These are phyloP conservation scores for Voacanga thouarsii DNA, from an alignment of 257 asterid genomes.

Conservation along the genomic window DNA sequence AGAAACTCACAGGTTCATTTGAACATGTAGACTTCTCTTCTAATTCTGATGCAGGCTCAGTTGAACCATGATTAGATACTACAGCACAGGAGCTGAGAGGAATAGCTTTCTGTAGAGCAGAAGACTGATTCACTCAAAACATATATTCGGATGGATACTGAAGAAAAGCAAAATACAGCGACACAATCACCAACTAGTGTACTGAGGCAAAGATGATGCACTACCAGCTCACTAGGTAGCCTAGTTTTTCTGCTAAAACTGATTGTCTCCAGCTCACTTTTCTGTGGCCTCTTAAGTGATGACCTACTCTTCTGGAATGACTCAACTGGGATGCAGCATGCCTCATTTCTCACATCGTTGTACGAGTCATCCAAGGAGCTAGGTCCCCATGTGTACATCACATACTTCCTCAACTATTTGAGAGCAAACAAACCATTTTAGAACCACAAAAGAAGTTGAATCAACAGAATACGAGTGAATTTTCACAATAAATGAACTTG, in stretches of 20 bases:
- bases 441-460: constrained; percentile 15
- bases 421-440: constrained; percentile 10
- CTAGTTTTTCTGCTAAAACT: constrained; percentile 45
- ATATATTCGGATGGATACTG: constrained; percentile 16
- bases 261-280: constrained; percentile 34
- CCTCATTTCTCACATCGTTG: constrained; percentile 34
- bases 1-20: constrained; percentile 46
- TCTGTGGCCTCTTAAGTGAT: constrained; percentile 35
- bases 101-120: constrained; percentile 43
- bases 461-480: not conserved
- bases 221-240: constrained; percentile 52
- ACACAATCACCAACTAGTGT: constrained; percentile 6
- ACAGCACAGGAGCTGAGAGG: constrained; percentile 35
- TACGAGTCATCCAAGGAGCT: constrained; percentile 49
- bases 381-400: constrained; percentile 73
- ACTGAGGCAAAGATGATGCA: constrained; percentile 20
- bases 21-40: constrained; percentile 31
- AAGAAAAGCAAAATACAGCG: constrained; percentile 10
- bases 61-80: constrained; percentile 31
- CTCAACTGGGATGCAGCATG: constrained; percentile 44
- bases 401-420: constrained; percentile 76
- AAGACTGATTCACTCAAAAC: constrained; percentile 24
- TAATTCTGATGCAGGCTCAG: constrained; percentile 28
- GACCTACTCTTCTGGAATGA: constrained; percentile 48
- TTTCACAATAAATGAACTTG: not conserved